Base-by-base conservation (phyloP, 306 rosid species). In the Lupinus albus region DNA sequence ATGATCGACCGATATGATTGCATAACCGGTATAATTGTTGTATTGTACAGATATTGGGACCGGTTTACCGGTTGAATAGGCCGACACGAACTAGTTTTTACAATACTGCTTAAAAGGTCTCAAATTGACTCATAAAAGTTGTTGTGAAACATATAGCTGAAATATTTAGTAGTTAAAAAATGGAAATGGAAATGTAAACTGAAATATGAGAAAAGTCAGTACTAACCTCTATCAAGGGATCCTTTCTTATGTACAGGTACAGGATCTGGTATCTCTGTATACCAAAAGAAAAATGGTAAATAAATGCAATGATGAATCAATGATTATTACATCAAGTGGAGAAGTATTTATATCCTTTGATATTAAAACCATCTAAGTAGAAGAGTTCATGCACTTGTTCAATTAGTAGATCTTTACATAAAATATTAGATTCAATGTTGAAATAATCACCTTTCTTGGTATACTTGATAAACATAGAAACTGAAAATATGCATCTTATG, bases 191-290 rank as follows among this genome's bases (percentile, higher is more conserved):
- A 68, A 15, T 28, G 30, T 13, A 47, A 66, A 66, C 16, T 33
- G 15, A 36, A 48, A 58, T 45, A 39, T 61, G 65, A 51, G 42
- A 65, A 13, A 60, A 56, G 17, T 49, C 2, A 46, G 71, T 42
- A 64, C 85, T 61, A 69, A 86, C 99, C 99, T 78, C 99, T 86
- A 39, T 93, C 98, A 73, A 78, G 75, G 70, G 98, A 93, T 55
- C 71, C 64, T 71, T 84, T 81, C 76, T 74, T 83, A 39, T 1
- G 53, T 72, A 33, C 11, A 38, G 11, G 72, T 3, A 46, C 16
- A 64, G 87, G 73, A 6, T 81, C 96, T 44, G 87, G 54, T 59
- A 15, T 36, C 77, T 86, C 97, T 88, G 89, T 38, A 68, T 39
- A 20, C 7, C 51, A 75, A 58, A 82, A 63, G 77, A 61, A 67